Percentiles rank a stretch among this genome's conserved stretches.
phyloP scores from a whole-genome alignment of 2,329 filamentous ascomycete species.

The Hirsutella rhossiliensis region DNA sequence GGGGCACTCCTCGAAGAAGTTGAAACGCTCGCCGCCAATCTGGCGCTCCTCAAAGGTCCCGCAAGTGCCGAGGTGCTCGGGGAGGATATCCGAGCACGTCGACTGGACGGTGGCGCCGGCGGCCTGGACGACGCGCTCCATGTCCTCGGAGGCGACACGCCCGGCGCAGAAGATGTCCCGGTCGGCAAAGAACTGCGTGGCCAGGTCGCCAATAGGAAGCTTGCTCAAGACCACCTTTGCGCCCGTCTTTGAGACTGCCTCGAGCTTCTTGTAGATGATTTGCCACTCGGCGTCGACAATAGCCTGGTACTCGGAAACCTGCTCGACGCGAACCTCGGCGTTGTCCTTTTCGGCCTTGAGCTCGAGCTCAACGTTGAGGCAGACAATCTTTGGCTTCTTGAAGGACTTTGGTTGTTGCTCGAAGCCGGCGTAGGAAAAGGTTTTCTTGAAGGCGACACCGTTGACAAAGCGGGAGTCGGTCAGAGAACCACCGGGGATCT shows the following conservation, averaged over 20 bases:
- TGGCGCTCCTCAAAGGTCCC: constrained; percentile 89
- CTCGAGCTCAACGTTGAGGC: constrained; percentile 94
- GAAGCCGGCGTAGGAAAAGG: constrained; percentile 96
- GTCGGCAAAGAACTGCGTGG: constrained; percentile 96
- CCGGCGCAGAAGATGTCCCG: constrained; percentile 97
- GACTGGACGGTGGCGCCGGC: constrained; percentile 88
- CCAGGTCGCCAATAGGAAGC: constrained; percentile 91
- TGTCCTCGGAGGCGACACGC: constrained; percentile 79
- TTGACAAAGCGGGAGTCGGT: constrained; percentile 96
- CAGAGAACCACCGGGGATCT: constrained; percentile 89
- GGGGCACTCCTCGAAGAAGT: constrained; percentile 95
- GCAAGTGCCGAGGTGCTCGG: constrained; percentile 83
- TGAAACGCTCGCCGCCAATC: constrained; percentile 94
- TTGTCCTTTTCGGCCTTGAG: constrained; percentile 99
- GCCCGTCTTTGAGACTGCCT: constrained; percentile 84
- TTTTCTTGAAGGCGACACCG: constrained; percentile 99
- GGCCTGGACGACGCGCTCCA: constrained; percentile 92
- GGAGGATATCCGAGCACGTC: constrained; percentile 88
- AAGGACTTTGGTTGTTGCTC: constrained; percentile 98
- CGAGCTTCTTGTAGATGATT: constrained; percentile 99
- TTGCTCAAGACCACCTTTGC: constrained; percentile 97
- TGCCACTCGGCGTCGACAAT: constrained; percentile 99
- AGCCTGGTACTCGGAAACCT: constrained; percentile 97
- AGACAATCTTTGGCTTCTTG: constrained; percentile 89
- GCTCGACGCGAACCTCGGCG: constrained; percentile 92